These are phyloP conservation scores for Pseudocercospora crystallina DNA, from an alignment of 2,329 filamentous ascomycete genomes.

Conservation along the genomic window DNA sequence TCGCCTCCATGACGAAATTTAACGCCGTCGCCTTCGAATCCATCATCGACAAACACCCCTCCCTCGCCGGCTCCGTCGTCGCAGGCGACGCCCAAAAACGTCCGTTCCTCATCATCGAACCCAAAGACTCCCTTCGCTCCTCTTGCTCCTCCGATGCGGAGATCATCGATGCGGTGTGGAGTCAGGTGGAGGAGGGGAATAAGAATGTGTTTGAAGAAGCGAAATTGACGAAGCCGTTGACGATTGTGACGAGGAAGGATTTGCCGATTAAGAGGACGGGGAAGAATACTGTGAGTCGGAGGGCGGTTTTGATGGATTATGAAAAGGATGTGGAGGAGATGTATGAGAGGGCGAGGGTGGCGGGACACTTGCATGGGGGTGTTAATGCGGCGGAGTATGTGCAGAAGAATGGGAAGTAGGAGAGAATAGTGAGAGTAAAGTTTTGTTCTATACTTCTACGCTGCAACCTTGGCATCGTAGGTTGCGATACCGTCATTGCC, in stretches of 20 bases:
- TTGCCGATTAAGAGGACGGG: conserved; percentile 12
- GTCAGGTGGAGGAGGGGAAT: conserved; percentile 15
- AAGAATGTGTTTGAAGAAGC: conserved; percentile 14
- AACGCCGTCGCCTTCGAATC: conserved; percentile 20
- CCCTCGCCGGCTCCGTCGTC: conserved; percentile 11
- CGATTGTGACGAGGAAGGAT: conserved; percentile 12
- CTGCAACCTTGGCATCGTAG: too few relatives aligned
- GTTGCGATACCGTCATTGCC: too few relatives aligned
- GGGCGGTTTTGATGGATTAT: conserved; percentile 15
- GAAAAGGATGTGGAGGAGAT: conserved; percentile 8
- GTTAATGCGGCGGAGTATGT: not conserved
- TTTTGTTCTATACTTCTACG: too few relatives aligned
- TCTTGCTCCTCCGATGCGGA: too few relatives aligned
- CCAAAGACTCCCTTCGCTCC: not conserved
- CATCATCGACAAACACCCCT: conserved; percentile 8
- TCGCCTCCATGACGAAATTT: conserved; percentile 19
- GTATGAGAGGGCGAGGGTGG: conserved; percentile 1
- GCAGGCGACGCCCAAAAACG: conserved; percentile 8
- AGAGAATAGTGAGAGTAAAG: too few relatives aligned
- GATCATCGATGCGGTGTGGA: conserved; percentile 10
- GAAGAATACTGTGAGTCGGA: conserved; percentile 16
- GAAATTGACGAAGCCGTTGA: conserved; percentile 10
- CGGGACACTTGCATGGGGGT: not conserved
- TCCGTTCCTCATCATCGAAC: conserved; percentile 18
- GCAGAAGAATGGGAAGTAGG: too few relatives aligned